A percentile compares a stretch with the other conserved stretches of the same genome.
Conservation (phyloP, 768 basidiomycete species). For the Pseudohyphozyma bogoriensis region DNA sequence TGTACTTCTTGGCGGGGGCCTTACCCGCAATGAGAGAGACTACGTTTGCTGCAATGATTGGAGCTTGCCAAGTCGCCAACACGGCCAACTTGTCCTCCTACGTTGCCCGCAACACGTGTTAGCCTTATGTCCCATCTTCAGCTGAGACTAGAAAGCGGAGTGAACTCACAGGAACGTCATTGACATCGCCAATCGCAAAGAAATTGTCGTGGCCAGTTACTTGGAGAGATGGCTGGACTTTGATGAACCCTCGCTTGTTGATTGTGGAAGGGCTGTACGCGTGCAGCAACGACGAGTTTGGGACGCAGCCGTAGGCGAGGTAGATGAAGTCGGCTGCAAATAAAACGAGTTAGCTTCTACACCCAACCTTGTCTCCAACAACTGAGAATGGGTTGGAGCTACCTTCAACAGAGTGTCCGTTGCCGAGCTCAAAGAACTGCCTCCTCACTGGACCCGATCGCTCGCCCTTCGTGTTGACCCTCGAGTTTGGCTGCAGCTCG, state of each 20-base stretch:
- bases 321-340: conserved; percentile 22
- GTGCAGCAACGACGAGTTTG: background rate
- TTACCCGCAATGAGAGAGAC: background rate
- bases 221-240: conserved; percentile 9
- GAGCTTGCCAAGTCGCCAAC: too few relatives aligned
- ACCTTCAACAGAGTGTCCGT: conserved; percentile 15
- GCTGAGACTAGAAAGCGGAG: too few relatives aligned
- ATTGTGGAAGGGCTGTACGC: background rate
- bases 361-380: background rate
- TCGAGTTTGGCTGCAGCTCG: background rate
- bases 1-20: conserved; percentile 6
- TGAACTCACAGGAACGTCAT: background rate
- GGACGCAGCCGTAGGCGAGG: conserved; percentile 6
- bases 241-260: background rate
- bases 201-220: background rate
- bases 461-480: background rate
- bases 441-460: conserved; percentile 1
- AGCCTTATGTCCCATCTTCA: background rate
- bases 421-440: conserved; percentile 3
- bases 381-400: background rate
- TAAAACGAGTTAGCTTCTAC: too few relatives aligned
- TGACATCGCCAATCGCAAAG: conserved; percentile 18
- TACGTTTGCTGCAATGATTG: conserved; percentile 8
- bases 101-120: background rate
- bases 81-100: too few relatives aligned